Evolutionary conservation across 331 rosid species (phyloP), one percentile per base, ranked within the genome.

Genomic region (Telfairia occidentalis): DNA sequence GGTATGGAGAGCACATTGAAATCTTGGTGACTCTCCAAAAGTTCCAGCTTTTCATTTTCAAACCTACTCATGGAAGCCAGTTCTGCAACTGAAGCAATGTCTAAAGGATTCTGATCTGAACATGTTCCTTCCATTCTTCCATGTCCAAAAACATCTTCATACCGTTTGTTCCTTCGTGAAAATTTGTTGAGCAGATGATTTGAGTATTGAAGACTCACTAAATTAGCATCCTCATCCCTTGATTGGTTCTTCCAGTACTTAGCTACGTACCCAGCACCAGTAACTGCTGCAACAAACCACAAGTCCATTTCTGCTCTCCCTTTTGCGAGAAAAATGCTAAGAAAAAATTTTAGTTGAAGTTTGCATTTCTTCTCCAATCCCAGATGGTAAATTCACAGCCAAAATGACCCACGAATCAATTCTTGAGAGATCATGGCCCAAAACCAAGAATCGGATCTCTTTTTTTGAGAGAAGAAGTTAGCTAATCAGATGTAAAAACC

Each of bases 231-330:
- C 75, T 77, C 60, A 37, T 75, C 83, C 42, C 64, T 81, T 8
- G 89, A 78, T 64, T 82, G 24, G 64, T 72, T 83, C 78, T 83
- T 81, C 92, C 87, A 88, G 86, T 82, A 83, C 81, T 92, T 90
- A 12, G 89, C 88, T 83, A 88, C 78, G 79, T 86, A 92, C 43
- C 96, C 92, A 76, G 95, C 91, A 66, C 94, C 95, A 18, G 95
- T 78, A 69, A 88, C 91, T 10, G 87, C 96, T 76, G 89, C 92
- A 87, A 85, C 90, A 60, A 92, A 81, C 95, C 91, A 92, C 30
- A 92, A 84, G 70, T 92, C 97, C 97, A 92, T 92, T 70, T 83
- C 78, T 66, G 45, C 84, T 76, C 80, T 71, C 83, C 77, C 72
- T 82, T 60, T 53, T 58, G 76, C 55, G 40, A 54, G 63, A n/a